A percentile compares a stretch with the other conserved stretches of the same genome.
Evolutionary conservation across 768 basidiomycete species (phyloP).

Genomic region (Pseudohyphozyma bogoriensis): DNA sequence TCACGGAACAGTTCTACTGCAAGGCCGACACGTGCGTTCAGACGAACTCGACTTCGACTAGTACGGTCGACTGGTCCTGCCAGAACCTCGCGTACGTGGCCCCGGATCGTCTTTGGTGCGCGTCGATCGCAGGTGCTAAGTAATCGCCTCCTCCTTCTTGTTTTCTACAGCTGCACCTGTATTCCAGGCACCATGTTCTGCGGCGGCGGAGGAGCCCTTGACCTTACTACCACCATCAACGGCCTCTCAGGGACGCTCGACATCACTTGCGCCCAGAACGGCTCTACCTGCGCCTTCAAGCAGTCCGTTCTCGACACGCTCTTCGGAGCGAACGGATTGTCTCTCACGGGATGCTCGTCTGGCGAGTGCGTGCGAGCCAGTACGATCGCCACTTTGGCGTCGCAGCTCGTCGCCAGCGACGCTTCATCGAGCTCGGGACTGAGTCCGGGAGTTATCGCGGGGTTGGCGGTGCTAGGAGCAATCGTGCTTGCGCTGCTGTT

Average conservation of each 20-base stretch:
- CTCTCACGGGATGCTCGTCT: constrained; percentile 61
- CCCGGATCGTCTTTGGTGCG: no score
- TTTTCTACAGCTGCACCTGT: constrained; percentile 51
- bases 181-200: constrained; percentile 63
- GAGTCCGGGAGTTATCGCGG: constrained; percentile 76
- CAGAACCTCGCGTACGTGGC: constrained; percentile 45
- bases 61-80: constrained; percentile 56
- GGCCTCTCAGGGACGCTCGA: constrained; percentile 53
- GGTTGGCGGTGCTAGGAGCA: constrained; percentile 69
- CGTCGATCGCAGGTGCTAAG: no score
- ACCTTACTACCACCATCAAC: constrained; percentile 48
- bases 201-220: constrained; percentile 43
- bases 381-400: constrained; percentile 52
- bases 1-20: constrained; percentile 83
- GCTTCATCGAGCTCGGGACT: constrained; percentile 44
- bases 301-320: constrained; percentile 56
- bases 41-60: constrained; percentile 33
- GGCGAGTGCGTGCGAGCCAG: constrained; percentile 82
- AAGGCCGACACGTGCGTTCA: constrained; percentile 61
- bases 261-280: constrained; percentile 53
- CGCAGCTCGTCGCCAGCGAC: constrained; percentile 25
- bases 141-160: background rate
- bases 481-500: constrained; percentile 52
- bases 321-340: constrained; percentile 66
- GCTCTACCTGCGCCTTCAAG: constrained; percentile 61